Conservation (phyloP, 345 rosid species). For the Adansonia digitata region DNA sequence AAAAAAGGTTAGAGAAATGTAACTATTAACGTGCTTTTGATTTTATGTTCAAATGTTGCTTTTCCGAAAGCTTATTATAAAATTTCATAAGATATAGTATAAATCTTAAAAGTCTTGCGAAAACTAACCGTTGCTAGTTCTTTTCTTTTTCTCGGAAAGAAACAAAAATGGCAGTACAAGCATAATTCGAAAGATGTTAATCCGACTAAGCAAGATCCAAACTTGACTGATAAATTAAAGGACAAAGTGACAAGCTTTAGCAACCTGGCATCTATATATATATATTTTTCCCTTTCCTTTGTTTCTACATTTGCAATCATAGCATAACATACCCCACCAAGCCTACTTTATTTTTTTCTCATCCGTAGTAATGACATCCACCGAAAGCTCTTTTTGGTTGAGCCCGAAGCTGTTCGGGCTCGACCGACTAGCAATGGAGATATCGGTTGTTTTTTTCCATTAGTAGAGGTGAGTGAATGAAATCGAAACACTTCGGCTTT, state of each 20-base stretch:
- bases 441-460: too few relatives aligned
- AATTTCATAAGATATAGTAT: background rate
- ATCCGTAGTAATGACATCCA: background rate
- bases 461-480: too few relatives aligned
- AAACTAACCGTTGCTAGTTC: conserved; percentile 9
- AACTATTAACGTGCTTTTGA: conserved; percentile 7
- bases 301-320: conserved; percentile 3
- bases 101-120: background rate
- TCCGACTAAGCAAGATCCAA: background rate
- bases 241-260: background rate
- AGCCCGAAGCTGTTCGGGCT: background rate
- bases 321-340: conserved; percentile 4
- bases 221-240: background rate
- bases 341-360: background rate
- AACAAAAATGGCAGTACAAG: background rate
- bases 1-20: too few relatives aligned
- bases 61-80: conserved; percentile 10
- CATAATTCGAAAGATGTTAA: background rate
- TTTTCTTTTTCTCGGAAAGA: background rate
- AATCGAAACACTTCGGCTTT: too few relatives aligned
- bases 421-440: background rate
- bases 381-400: background rate
- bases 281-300: background rate
- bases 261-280: too few relatives aligned
- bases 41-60: conserved; percentile 2